Evolutionary conservation across 2,329 filamentous ascomycete genomes (phyloP).

Genomic region (Cladophialophora yegresii): DNA sequence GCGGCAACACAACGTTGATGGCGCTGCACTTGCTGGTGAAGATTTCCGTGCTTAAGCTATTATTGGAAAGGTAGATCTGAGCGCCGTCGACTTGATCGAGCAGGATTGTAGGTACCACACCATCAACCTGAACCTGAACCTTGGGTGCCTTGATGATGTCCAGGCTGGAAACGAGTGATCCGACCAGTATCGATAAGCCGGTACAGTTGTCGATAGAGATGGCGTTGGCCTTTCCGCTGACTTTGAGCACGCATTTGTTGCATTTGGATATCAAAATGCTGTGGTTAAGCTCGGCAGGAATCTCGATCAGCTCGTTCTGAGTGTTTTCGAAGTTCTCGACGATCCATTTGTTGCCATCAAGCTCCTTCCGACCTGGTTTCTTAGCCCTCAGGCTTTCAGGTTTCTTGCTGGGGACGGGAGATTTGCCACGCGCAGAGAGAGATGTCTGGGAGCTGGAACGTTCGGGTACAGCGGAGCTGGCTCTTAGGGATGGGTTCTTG

Average conservation of each 20-base stretch:
- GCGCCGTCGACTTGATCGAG: conserved; percentile 93
- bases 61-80: conserved; percentile 79
- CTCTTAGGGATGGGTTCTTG: conserved; percentile 87
- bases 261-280: conserved; percentile 91
- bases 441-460: conserved; percentile 57
- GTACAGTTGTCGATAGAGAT: conserved; percentile 90
- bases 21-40: conserved; percentile 86
- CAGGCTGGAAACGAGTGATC: conserved; percentile 84
- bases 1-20: conserved; percentile 82
- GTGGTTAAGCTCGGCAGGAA: conserved; percentile 79
- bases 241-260: conserved; percentile 83
- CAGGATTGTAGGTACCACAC: conserved; percentile 80
- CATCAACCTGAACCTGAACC: conserved; percentile 90
- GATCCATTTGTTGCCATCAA: conserved; percentile 91
- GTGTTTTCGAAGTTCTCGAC: conserved; percentile 89
- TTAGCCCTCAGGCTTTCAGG: conserved; percentile 81
- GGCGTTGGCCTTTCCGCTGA: conserved; percentile 95
- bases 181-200: conserved; percentile 80
- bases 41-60: conserved; percentile 75
- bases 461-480: conserved; percentile 68
- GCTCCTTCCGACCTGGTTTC: conserved; percentile 75
- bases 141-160: conserved; percentile 95
- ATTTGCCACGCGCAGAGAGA: conserved; percentile 66
- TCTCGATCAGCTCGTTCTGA: conserved; percentile 69
- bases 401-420: conserved; percentile 83